Base-by-base conservation (phyloP, 192 early-diverging fungal genomes). In the Mortierella alpina region DNA sequence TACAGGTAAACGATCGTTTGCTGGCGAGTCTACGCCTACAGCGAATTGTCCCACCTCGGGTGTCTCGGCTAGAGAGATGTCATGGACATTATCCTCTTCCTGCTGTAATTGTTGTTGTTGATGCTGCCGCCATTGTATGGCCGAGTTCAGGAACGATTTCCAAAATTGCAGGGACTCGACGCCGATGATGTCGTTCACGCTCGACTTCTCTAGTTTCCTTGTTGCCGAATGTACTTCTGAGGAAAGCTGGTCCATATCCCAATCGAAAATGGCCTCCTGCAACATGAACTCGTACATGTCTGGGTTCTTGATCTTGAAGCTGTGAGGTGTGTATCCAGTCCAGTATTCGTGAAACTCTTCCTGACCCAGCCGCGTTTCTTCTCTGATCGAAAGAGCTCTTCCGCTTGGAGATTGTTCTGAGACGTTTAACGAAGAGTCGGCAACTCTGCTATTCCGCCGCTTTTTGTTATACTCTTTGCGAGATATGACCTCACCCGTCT, bases 121-220 rank as follows among this genome's bases (percentile, higher is more conserved):
- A 13, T 17, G 22, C 18, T 55, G 44, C 12, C 65, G 63, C 53
- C 84, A 70, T 31, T 44, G 39, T 9, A 74, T n/a, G 5, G 74
- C 66, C 15, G 57, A 70, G 14, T 73, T 69, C 44, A 90, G 47
- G 48, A 90, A 84, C 0, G 52, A 46, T 15, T 58, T 57, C 73
- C 83, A 83, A 64, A 85, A 90, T 8, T 42, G 44, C 3, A 86
- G 58, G 15, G 83, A 57, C 17, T 87, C 82, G 6, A 68, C 64
- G 2, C 64, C 66, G 12, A 71, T 7, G 0, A 58, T 68, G 47
- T 90, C 86, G 20, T 73, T 68, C n/a, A 66, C 72, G 4, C 45
- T 84, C 10, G 78, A 67, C 56, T 90, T 90, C 9, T 85, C 89
- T 11, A 79, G 63, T 49, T 80, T 82, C 39, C 84, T 85, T 40